A percentile compares a stretch with the other conserved stretches of the same genome.
phyloP scores from a whole-genome alignment of 768 basidiomycete species.

The Agaricus bisporus region DNA sequence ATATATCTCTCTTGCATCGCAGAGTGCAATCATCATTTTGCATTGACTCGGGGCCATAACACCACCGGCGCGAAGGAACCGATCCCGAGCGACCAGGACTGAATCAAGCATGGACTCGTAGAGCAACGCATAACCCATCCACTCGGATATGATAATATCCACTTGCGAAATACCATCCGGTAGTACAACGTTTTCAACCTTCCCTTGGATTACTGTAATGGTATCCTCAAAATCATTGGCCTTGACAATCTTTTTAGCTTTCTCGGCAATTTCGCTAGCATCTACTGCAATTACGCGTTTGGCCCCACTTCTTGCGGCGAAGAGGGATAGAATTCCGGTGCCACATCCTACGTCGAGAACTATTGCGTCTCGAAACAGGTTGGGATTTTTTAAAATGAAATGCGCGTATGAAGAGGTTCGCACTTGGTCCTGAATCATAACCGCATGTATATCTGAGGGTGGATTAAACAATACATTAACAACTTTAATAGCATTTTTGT shows the following conservation, averaged over 20 bases:
- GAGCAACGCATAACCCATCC: conserved; percentile 92
- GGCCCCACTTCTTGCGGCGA: conserved; percentile 86
- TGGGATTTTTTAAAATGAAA: conserved; percentile 81
- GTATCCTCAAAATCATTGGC: conserved; percentile 66
- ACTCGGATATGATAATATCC: conserved; percentile 94
- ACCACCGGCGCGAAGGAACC: conserved; percentile 71
- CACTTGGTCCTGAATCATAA: conserved; percentile 95
- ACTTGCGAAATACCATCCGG: conserved; percentile 72
- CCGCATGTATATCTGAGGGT: conserved; percentile 79
- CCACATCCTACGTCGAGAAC: conserved; percentile 98
- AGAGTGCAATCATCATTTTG: conserved; percentile 77
- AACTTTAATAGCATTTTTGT: neutral
- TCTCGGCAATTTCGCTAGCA: conserved; percentile 76
- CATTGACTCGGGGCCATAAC: conserved; percentile 91
- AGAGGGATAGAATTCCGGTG: conserved; percentile 86
- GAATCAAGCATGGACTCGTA: conserved; percentile 99
- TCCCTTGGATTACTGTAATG: conserved; percentile 85
- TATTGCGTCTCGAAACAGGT: conserved; percentile 73
- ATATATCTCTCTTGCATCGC: conserved; percentile 67
- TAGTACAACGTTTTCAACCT: conserved; percentile 81
- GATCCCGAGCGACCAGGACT: conserved; percentile 82
- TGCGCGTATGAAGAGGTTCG: conserved; percentile 90
- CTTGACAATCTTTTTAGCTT: conserved; percentile 72
- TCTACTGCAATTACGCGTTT: conserved; percentile 89
- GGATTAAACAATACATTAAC: neutral